These are phyloP conservation scores for Articulospora tetracladia DNA, from an alignment of 495 filamentous ascomycete genomes.

Conservation along the genomic window DNA sequence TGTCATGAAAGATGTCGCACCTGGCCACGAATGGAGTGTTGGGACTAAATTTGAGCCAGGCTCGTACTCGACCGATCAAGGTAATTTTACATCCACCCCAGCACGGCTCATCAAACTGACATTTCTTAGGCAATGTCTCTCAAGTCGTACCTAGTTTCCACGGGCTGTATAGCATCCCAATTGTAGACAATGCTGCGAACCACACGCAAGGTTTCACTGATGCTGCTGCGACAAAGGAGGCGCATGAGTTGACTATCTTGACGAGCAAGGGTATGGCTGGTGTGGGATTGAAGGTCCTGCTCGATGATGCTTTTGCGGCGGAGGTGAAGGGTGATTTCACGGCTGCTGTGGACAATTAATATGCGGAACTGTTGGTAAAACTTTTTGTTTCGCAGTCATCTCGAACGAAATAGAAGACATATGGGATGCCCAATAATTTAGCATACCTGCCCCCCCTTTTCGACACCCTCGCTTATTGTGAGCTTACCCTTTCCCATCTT, in stretches of 20 bases:
- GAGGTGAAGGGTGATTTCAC: conserved; percentile 22
- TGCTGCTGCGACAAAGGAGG: conserved; percentile 46
- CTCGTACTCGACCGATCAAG: conserved; percentile 21
- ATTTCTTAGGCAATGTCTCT: conserved; percentile 48
- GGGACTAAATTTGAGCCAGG: conserved; percentile 38
- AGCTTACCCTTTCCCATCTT: too few species aligned
- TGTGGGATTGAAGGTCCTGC: conserved; percentile 44
- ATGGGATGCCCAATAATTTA: too few species aligned
- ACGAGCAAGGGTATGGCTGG: conserved; percentile 56
- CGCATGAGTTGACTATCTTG: conserved; percentile 39
- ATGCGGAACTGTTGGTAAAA: too few species aligned
- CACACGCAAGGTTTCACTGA: conserved; percentile 52
- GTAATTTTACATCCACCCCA: neutral
- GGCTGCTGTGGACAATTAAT: neutral
- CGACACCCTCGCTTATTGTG: too few species aligned
- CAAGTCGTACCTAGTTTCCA: conserved; percentile 56
- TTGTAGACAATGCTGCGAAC: conserved; percentile 41
- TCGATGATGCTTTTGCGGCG: conserved; percentile 42
- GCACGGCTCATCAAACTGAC: neutral
- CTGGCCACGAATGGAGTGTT: conserved; percentile 24
- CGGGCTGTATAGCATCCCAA: conserved; percentile 48
- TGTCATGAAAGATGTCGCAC: conserved; percentile 39
- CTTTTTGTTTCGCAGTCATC: neutral
- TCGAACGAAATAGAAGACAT: too few species aligned
- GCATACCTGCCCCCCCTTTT: too few species aligned